phyloP scores from a whole-genome alignment of 768 basidiomycete species.

The Steccherinum ochraceum region DNA sequence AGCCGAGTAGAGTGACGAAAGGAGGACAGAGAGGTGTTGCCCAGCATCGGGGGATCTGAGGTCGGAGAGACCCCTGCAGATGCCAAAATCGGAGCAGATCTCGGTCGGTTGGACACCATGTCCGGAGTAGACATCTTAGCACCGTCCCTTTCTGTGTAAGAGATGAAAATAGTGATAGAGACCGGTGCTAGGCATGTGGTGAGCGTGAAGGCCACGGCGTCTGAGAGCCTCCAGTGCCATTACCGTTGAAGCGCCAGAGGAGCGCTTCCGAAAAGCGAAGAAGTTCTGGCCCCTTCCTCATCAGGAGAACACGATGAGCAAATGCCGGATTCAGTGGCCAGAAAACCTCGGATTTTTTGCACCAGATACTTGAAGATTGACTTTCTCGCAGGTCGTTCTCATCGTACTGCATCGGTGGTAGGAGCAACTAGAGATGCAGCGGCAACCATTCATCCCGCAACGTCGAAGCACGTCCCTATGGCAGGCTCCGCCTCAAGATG shows the following conservation, averaged over 20 bases:
- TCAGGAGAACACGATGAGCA: background rate
- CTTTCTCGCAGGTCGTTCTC: background rate
- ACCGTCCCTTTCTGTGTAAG: background rate
- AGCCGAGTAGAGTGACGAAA: background rate
- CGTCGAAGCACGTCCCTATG: too few relatives aligned
- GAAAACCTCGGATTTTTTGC: background rate
- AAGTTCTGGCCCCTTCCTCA: background rate
- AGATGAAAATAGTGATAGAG: background rate
- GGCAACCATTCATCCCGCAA: background rate
- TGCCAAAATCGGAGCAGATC: background rate
- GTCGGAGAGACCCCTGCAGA: background rate
- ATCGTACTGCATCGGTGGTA: background rate
- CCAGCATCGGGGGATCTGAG: background rate
- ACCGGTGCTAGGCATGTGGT: background rate
- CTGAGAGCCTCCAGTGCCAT: background rate
- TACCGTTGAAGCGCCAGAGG: background rate
- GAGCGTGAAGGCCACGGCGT: background rate
- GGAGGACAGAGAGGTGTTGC: background rate
- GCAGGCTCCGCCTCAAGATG: background rate
- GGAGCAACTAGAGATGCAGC: too few relatives aligned
- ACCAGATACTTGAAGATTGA: background rate
- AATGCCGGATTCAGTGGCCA: background rate
- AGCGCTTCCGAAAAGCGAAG: background rate
- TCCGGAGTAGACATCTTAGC: background rate
- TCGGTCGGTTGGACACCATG: background rate